Percentiles rank a stretch among this genome's conserved stretches.
Evolutionary conservation across 1,139 yeast genomes (phyloP).

Genomic region (Meyerozyma smithsonii): DNA sequence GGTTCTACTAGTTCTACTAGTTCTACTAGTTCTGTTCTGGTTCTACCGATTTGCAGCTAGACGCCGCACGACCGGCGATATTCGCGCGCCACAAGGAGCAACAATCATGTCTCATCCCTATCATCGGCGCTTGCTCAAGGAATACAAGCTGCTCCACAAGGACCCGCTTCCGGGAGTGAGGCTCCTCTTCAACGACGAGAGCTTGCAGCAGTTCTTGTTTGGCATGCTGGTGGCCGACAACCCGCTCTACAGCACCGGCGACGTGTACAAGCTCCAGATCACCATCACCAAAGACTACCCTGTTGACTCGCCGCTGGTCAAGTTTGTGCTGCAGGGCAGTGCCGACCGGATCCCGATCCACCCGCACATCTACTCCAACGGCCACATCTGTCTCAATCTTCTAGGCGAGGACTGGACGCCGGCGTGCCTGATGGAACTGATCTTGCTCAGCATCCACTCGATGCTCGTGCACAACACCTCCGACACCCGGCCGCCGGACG

Average conservation of each 20-base stretch:
- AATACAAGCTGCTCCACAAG: slow-evolving; percentile 23
- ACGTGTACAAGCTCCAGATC: slow-evolving; percentile 29
- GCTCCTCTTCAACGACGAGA: slow-evolving; percentile 20
- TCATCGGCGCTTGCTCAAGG: slow-evolving; percentile 40
- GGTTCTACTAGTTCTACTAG: too few relatives aligned
- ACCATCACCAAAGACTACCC: slow-evolving; percentile 51
- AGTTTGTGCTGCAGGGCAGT: slow-evolving; percentile 32
- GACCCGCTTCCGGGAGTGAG: slow-evolving; percentile 25
- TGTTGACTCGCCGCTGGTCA: slow-evolving; percentile 58
- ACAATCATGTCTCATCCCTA: slow-evolving; percentile 17
- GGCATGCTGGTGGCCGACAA: slow-evolving; percentile 19
- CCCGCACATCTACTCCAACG: slow-evolving; percentile 71
- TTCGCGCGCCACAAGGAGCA: neutral
- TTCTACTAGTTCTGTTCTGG: too few relatives aligned
- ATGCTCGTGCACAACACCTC: slow-evolving; percentile 51
- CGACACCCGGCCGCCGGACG: slow-evolving; percentile 51
- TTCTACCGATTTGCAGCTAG: too few relatives aligned
- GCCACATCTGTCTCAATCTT: slow-evolving; percentile 64
- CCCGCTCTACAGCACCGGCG: slow-evolving; percentile 27
- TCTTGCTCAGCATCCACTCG: slow-evolving; percentile 58
- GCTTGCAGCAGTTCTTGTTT: slow-evolving; percentile 20
- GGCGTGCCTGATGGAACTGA: slow-evolving; percentile 52
- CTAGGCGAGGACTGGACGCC: slow-evolving; percentile 74
- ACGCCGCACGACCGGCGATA: neutral
- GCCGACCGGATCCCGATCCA: slow-evolving; percentile 48